A percentile compares a stretch with the other conserved stretches of the same genome.
phyloP scores from a whole-genome alignment of 495 filamentous ascomycete species.

The Talaromyces stipitatus region DNA sequence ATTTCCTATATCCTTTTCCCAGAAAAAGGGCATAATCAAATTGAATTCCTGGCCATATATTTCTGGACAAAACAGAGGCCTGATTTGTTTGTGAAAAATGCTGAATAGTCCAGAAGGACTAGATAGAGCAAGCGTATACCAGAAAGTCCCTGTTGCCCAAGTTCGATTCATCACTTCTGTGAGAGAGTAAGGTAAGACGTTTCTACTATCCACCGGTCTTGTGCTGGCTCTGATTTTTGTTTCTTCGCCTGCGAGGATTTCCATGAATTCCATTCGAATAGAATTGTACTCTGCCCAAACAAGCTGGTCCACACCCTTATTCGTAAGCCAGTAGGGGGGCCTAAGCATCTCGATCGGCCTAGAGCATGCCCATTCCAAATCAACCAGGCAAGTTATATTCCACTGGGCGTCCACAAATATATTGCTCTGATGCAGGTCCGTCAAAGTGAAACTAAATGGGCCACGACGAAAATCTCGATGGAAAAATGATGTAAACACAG shows the following conservation, averaged over 20 bases:
- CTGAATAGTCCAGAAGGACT: slow-evolving; percentile 17
- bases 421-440: slow-evolving; percentile 22
- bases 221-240: neutral
- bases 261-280: slow-evolving; percentile 9
- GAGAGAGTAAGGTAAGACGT: slow-evolving; percentile 1
- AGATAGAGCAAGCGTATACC: slow-evolving; percentile 16
- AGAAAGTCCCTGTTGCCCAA: slow-evolving; percentile 17
- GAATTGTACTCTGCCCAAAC: slow-evolving; percentile 3
- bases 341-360: slow-evolving; percentile 17
- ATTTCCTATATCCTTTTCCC: slow-evolving; percentile 10
- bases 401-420: slow-evolving; percentile 18
- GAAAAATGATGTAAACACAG: slow-evolving; percentile 18
- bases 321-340: slow-evolving; percentile 22
- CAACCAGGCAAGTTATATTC: slow-evolving; percentile 19
- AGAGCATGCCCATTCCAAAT: slow-evolving; percentile 25
- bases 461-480: slow-evolving; percentile 13
- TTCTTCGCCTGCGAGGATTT: slow-evolving; percentile 4
- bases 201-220: neutral
- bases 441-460: slow-evolving; percentile 15
- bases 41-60: slow-evolving; percentile 13
- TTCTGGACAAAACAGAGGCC: slow-evolving; percentile 11
- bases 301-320: slow-evolving; percentile 7
- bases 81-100: slow-evolving; percentile 11
- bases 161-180: slow-evolving; percentile 11
- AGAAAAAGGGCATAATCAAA: slow-evolving; percentile 15